Base-by-base conservation (phyloP, 192 early-diverging fungal species). In the Coemansia sp. region DNA sequence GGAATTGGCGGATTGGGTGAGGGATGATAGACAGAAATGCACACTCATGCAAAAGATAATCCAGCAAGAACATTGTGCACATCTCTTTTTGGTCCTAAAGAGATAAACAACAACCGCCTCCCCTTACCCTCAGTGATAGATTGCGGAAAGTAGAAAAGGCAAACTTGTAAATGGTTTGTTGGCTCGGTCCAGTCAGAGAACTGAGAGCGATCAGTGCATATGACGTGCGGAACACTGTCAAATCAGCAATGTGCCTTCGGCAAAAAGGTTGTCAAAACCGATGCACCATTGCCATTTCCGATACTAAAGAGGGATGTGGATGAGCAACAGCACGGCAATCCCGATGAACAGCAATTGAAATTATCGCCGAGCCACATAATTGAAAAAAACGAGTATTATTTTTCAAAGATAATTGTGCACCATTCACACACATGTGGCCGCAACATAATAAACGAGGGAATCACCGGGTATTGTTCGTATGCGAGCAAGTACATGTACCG, bases 181-280 rank as follows among this genome's bases (percentile, higher is more conserved):
- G 55, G 55, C 55, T 58, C 31, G 24, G 31, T 18, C 55, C 33
- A 58, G 55, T 58, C 55, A 58, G 55, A 34, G 55, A 55, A n/a
- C 52, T 11, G 11, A 55, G 31, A 31, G 5, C 55, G 31, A 58
- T 58, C 55, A 0, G 15, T 58, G 55, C 55, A 34, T 58, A 58
- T 58, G 55, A 58, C 55, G 31, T 16, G 55, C 29, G 31, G 55
- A 31, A 34, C 6, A 15, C 31, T 15, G 55, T 33, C 55, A 15
- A 58, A 34, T 36, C 31, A 33, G 15, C 16, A 16, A 4, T 16
- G 5, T 15, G 29, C 55, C 55, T 18, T 34, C 55, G 55, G 55
- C 33, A n/a, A 58, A 49, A 58, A 18, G 31, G 31, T 16, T 58
- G 55, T 16, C 12, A 15, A 33, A 16, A n/a, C 18, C 1, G 29